Evolutionary conservation across 345 rosid genomes (phyloP).

Genomic region (Salix exigua): DNA sequence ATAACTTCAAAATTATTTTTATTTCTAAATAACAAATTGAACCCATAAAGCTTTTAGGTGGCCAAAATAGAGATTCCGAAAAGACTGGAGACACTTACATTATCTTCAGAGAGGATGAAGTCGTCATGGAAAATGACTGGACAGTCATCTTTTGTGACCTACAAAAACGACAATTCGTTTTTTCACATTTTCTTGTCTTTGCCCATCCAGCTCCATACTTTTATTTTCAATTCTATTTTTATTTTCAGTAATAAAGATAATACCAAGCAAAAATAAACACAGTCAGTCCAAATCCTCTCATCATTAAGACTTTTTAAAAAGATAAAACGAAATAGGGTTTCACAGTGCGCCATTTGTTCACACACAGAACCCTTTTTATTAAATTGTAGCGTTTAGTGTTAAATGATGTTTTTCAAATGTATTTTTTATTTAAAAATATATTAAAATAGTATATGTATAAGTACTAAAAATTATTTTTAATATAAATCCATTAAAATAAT

Average conservation of each 20-base stretch:
- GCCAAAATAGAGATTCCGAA: not conserved
- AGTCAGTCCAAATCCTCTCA: slow-evolving; percentile 2
- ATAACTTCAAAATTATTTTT: not conserved
- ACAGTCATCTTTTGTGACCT: slow-evolving; percentile 91
- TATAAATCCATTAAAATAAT: too few relatives aligned
- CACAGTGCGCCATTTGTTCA: too few relatives aligned
- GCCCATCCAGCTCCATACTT: slow-evolving; percentile 9
- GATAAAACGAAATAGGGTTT: too few relatives aligned
- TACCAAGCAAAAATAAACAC: slow-evolving; percentile 4
- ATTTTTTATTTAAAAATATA: too few relatives aligned
- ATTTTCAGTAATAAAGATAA: not conserved
- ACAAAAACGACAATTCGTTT: slow-evolving; percentile 36
- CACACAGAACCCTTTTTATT: too few relatives aligned
- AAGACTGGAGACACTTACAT: slow-evolving; percentile 45
- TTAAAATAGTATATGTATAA: too few relatives aligned
- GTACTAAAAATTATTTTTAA: too few relatives aligned
- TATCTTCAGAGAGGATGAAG: slow-evolving; percentile 64
- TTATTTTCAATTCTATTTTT: not conserved
- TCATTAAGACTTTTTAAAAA: not conserved
- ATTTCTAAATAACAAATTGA: not conserved
- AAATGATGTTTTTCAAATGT: too few relatives aligned
- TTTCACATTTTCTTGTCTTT: slow-evolving; percentile 16
- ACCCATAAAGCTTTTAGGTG: not conserved
- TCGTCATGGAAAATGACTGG: slow-evolving; percentile 95
- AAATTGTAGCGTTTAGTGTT: too few relatives aligned